Evolutionary conservation across 345 rosid genomes (phyloP).

Genomic region (Theobroma cacao): DNA sequence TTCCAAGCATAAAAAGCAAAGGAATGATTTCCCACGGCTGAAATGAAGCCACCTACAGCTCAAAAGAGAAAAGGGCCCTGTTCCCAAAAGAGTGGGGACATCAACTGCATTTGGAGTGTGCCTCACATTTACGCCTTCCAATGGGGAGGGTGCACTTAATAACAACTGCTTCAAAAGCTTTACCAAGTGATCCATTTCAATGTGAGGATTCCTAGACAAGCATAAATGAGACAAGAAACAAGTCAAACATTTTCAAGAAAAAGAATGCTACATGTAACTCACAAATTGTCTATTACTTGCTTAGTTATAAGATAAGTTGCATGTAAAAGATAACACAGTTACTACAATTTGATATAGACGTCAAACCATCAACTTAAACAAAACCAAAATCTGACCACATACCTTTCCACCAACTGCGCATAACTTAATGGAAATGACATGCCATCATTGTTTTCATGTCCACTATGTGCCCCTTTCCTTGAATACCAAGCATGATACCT

Average conservation of each 20-base stretch:
- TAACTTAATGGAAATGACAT: slow-evolving; percentile 72
- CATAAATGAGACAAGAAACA: slow-evolving; percentile 24
- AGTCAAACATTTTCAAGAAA: slow-evolving; percentile 5
- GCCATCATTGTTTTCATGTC: slow-evolving; percentile 79
- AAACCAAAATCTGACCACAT: slow-evolving; percentile 18
- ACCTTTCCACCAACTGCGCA: slow-evolving; percentile 72
- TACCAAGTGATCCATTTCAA: slow-evolving; percentile 85
- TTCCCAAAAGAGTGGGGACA: slow-evolving; percentile 91
- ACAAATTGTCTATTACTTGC: slow-evolving; percentile 1
- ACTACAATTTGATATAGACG: background rate
- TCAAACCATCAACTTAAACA: slow-evolving; percentile 7
- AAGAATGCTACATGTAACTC: background rate
- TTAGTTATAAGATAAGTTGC: background rate
- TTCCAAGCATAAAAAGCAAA: background rate
- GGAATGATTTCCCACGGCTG: background rate
- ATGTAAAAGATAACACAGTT: background rate
- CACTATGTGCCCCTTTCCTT: slow-evolving; percentile 58
- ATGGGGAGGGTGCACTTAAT: slow-evolving; percentile 49
- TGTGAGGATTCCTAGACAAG: slow-evolving; percentile 74
- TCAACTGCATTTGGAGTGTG: slow-evolving; percentile 66
- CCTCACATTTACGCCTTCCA: slow-evolving; percentile 44
- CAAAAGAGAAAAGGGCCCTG: slow-evolving; percentile 84
- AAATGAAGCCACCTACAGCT: slow-evolving; percentile 57
- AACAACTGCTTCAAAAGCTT: slow-evolving; percentile 93
- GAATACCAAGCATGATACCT: slow-evolving; percentile 98